Base-by-base conservation (phyloP, 441 rosid genomes). In the Populus hybrid region DNA sequence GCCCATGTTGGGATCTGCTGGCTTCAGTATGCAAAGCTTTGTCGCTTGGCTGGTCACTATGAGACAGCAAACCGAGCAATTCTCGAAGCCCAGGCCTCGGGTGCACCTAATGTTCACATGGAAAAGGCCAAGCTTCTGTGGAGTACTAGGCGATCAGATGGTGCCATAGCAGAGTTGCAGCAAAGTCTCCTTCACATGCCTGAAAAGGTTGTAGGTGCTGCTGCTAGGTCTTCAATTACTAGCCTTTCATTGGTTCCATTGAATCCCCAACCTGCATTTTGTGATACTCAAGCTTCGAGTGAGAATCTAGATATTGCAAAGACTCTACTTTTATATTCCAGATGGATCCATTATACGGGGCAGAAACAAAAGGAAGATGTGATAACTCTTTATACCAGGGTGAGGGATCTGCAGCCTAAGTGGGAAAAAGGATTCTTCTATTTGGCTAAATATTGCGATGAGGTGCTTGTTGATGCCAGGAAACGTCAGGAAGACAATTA, bases 341-440 rank as follows among this genome's bases (percentile, higher is more conserved):
- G 93, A 87, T 94, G 99, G 98, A 94, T 91, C 81, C 99, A 94
- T 85, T 87, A 84, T 83, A 94, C 94, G 16, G 98, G 99, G 69
- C 98, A 93, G 86, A 97, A 92, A 83, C 97, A 93, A 89, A 94
- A 93, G 86, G 97, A 97, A 88, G 99, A 97, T 84, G 98, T 97
- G 70, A 88, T 97, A 76, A 83, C 84, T 81, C 97, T 97, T 79
- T 97, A 94, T 87, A 85, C 90, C 75, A 89, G 91, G 87, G 99
- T 93, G 83, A 90, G 88, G 82, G 99, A 92, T 74, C 83, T 97
- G 88, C 97, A 88, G 84, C 99, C 98, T 28, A 86, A 84, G 83
- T 93, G 97, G 97, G 99, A 97, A 77, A 94, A 97, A 86, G 98
- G 99, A 77, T 97, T 83, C 83, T 97, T 97, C 88, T 91, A 97